These are phyloP conservation scores for Stachybotrys chartarum DNA, from an alignment of 2,329 filamentous ascomycete genomes.

Conservation along the genomic window DNA sequence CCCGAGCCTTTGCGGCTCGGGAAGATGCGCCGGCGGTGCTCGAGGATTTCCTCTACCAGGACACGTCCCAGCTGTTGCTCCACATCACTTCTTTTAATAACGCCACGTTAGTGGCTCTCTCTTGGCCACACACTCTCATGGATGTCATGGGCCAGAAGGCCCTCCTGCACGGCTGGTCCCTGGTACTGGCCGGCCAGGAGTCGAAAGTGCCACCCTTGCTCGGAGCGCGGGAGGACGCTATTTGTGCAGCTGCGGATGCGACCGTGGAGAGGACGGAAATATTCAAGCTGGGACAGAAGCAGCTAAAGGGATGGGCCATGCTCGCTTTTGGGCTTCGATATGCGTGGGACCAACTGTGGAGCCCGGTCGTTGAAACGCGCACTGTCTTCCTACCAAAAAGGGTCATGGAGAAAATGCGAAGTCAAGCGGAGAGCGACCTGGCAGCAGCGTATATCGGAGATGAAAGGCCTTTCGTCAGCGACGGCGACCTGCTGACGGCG, in stretches of 20 bases:
- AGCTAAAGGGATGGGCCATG: conserved; percentile 17
- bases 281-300: conserved; percentile 8
- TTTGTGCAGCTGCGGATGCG: conserved; percentile 10
- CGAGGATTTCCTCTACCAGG: conserved; percentile 30
- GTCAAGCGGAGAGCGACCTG: conserved; percentile 9
- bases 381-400: conserved; percentile 30
- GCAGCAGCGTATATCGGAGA: conserved; percentile 3
- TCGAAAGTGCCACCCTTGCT: conserved; percentile 29
- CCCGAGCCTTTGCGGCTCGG: conserved; percentile 8
- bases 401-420: conserved; percentile 19
- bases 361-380: conserved; percentile 22
- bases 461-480: conserved; percentile 30
- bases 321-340: conserved; percentile 25
- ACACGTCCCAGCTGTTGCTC: conserved; percentile 38
- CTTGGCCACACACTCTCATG: conserved; percentile 39
- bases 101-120: conserved; percentile 39
- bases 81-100: conserved; percentile 42
- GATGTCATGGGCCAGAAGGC: conserved; percentile 36
- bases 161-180: conserved; percentile 37
- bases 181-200: conserved; percentile 34
- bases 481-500: conserved; percentile 36
- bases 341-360: conserved; percentile 23
- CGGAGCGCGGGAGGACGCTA: conserved; percentile 26
- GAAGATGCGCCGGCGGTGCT: conserved; percentile 14
- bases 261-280: conserved; percentile 3